Percentiles rank a stretch among this genome's conserved stretches.
These are phyloP conservation scores for Sporothrix humicola DNA, from an alignment of 2,329 filamentous ascomycete species.

Conservation along the genomic window DNA sequence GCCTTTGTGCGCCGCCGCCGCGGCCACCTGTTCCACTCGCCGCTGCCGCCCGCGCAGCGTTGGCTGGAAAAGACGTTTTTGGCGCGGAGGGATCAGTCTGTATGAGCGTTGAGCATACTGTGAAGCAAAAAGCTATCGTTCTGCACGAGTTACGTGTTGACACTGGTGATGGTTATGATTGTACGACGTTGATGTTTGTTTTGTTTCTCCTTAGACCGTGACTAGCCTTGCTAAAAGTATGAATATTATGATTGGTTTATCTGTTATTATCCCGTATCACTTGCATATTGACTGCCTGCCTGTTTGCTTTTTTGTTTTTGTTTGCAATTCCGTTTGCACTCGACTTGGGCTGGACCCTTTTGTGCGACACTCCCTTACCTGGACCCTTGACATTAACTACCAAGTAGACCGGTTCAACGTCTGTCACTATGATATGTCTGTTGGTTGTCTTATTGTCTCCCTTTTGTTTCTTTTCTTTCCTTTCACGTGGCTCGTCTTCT, in stretches of 20 bases:
- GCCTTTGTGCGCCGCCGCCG: conserved; percentile 61
- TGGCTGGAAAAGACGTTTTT: conserved; percentile 36
- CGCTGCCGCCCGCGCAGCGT: conserved; percentile 36
- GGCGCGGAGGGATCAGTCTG: not conserved
- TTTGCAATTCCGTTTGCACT: not conserved
- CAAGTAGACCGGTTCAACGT: not conserved
- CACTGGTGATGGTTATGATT: not conserved
- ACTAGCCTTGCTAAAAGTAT: not conserved
- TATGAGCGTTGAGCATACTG: too few relatives aligned
- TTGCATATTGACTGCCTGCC: too few relatives aligned
- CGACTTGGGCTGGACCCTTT: not conserved
- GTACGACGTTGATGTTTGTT: conserved; percentile 9
- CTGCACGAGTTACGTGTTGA: too few relatives aligned
- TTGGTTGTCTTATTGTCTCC: not conserved
- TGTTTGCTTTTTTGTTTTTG: not conserved
- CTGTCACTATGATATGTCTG: not conserved
- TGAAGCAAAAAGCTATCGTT: not conserved
- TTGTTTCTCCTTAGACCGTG: not conserved
- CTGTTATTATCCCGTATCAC: not conserved
- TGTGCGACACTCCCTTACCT: not conserved
- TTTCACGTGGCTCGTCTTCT: not conserved
- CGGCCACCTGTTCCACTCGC: conserved; percentile 64
- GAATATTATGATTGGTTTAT: not conserved
- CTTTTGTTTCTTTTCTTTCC: not conserved
- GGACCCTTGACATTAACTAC: too few relatives aligned